Base-by-base conservation (phyloP, 2,329 filamentous ascomycete genomes). In the Parastagonospora avenae region DNA sequence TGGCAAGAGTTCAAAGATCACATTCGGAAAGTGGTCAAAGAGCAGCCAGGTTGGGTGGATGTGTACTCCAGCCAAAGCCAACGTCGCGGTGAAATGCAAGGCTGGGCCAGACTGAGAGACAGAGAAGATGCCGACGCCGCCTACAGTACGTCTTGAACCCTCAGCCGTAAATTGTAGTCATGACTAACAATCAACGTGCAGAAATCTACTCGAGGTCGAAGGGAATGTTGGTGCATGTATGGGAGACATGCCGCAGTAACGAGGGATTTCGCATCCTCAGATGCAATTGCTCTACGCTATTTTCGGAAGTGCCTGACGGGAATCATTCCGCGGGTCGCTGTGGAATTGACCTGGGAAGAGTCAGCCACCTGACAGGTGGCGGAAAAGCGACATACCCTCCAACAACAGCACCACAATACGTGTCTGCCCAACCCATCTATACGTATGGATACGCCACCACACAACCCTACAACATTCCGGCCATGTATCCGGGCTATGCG, bases 1-100 rank as follows among this genome's bases (percentile, higher is more conserved):
- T 75, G 72, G 72, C 63, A 70, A 62, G 63, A 67, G n/a, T 69
- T 74, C 57, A 75, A 75, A 52, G 72, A 75, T 32, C 55, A 69
- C 27, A 62, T 73, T 27, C 64, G 72, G 8, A 67, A 60, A 44
- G 56, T 62, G 8, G 64, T 73, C 15, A 66, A 66, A 41, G 62
- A 69, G 39, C 71, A 74, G 29, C 72, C 72, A 14, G 71, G 71
- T 2, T 74, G 71, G 72, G 66, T 65, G 10, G 64, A 74, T n/a
- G 67, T 74, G 4, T 59, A 56, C 14, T 45, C 62, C 24, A 66
- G 64, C 8, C 59, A 60, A 42, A 63, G 57, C 44, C 52, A 62
- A 39, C 56, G 60, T 41, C 57, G 58, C 50, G 66, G 69, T 4
- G 62, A 70, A 16, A 68, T 62, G 57, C 63, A 73, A 48, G 71